Percentiles rank a stretch among this genome's conserved stretches.
Conservation (phyloP, 192 early-diverging fungal species). For the Coemansia sp. region DNA sequence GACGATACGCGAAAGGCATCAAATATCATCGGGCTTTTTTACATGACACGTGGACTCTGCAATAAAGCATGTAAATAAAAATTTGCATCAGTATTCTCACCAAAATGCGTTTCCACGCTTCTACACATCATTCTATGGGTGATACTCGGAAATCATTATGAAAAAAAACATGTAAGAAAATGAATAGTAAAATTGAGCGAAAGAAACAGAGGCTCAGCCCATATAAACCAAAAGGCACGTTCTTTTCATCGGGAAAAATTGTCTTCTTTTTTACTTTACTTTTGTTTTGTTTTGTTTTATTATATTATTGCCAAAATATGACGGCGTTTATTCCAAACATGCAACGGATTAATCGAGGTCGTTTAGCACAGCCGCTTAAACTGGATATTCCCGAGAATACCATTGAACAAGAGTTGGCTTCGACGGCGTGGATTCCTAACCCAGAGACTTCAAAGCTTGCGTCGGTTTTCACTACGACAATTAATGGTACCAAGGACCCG, state of each 20-base stretch:
- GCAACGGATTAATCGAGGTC: no score
- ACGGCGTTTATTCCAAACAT: neutral
- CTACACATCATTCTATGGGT: no score
- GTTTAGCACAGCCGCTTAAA: constrained; percentile 3
- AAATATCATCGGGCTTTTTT: neutral
- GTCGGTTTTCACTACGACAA: constrained; percentile 8
- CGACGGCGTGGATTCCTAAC: constrained; percentile 28
- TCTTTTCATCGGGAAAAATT: no score
- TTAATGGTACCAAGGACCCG: neutral
- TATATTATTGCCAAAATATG: neutral
- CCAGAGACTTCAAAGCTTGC: constrained; percentile 30
- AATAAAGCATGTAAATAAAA: constrained; percentile 1
- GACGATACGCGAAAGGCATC: no score
- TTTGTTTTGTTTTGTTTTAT: neutral
- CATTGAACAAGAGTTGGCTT: constrained; percentile 5
- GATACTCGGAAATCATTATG: no score
- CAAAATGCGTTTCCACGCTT: no score
- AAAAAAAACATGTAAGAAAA: neutral
- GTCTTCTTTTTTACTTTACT: neutral
- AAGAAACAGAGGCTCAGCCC: no score
- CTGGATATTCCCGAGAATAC: constrained; percentile 8
- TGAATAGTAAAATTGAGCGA: neutral
- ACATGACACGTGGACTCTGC: neutral
- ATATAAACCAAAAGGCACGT: no score
- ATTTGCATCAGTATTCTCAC: no score